These are phyloP conservation scores for Phoma sp. DNA, from an alignment of 2,329 filamentous ascomycete genomes.

Conservation along the genomic window DNA sequence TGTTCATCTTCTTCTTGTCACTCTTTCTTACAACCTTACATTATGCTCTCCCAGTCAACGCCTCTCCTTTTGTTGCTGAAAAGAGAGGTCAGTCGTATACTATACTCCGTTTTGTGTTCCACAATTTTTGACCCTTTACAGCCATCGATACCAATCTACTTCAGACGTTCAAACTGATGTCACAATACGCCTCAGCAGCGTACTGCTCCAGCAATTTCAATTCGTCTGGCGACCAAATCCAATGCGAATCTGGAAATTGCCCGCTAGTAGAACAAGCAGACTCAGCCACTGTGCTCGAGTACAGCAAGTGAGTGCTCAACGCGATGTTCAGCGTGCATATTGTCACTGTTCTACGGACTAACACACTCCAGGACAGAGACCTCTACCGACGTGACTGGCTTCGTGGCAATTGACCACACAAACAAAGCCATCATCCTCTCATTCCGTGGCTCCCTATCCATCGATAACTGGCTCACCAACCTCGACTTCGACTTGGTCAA, in stretches of 20 bases:
- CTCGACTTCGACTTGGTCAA: slow-evolving; percentile 52
- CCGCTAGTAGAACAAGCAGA: slow-evolving; percentile 55
- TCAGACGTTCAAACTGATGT: slow-evolving; percentile 38
- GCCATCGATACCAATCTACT: slow-evolving; percentile 30
- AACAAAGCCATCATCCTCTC: slow-evolving; percentile 63
- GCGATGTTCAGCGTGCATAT: too few relatives aligned
- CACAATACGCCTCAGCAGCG: slow-evolving; percentile 59
- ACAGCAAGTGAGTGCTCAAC: slow-evolving; percentile 32
- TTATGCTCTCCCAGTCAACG: slow-evolving; percentile 20
- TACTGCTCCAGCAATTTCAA: slow-evolving; percentile 59
- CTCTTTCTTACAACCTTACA: slow-evolving; percentile 22
- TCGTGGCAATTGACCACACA: slow-evolving; percentile 53
- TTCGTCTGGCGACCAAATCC: slow-evolving; percentile 50
- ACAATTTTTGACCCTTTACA: slow-evolving; percentile 3
- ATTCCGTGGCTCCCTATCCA: slow-evolving; percentile 63
- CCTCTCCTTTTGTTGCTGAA: slow-evolving; percentile 24
- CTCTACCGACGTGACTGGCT: slow-evolving; percentile 55
- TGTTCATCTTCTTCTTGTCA: slow-evolving; percentile 18
- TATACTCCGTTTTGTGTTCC: too few relatives aligned
- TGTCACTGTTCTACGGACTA: neutral
- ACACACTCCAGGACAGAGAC: slow-evolving; percentile 18
- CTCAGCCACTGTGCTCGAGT: slow-evolving; percentile 54
- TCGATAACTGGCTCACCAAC: slow-evolving; percentile 69
- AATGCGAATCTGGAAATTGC: slow-evolving; percentile 56
- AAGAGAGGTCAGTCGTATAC: slow-evolving; percentile 18